Percentiles rank a stretch among this genome's conserved stretches.
Evolutionary conservation across 176 grass and related monocot species (phyloP).

Genomic region (Carex littledalei): DNA sequence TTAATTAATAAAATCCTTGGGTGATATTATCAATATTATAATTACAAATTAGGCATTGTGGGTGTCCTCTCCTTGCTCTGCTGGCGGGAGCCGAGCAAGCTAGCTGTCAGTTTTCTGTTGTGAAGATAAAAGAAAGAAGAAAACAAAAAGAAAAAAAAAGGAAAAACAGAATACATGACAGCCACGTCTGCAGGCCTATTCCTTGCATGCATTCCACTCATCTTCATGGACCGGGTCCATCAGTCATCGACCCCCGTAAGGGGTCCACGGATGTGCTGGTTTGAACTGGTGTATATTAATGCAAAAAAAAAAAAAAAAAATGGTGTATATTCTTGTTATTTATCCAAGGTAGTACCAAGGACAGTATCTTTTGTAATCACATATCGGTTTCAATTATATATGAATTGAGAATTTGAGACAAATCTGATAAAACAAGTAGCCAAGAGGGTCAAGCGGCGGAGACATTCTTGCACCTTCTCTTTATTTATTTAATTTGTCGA

Average conservation of each 20-base stretch:
- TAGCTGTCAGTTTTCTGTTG: slow-evolving; percentile 9
- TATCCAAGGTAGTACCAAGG: too few species aligned
- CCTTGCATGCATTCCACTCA: slow-evolving; percentile 6
- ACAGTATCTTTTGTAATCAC: too few species aligned
- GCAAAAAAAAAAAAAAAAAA: too few species aligned
- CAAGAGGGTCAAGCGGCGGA: not conserved
- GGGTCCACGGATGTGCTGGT: not conserved
- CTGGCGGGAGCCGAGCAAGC: not conserved
- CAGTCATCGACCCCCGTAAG: not conserved
- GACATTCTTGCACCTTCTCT: not conserved
- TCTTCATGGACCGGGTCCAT: not conserved
- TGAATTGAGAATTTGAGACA: not conserved
- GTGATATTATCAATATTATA: not conserved
- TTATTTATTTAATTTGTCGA: not conserved
- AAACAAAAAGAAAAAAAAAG: not conserved
- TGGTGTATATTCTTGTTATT: too few species aligned
- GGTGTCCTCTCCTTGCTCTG: not conserved
- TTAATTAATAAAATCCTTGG: not conserved
- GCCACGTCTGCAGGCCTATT: slow-evolving; percentile 17
- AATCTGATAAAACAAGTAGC: not conserved
- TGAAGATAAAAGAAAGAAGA: not conserved
- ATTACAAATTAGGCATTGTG: slow-evolving; percentile 8
- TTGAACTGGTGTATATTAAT: not conserved
- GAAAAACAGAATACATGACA: not conserved
- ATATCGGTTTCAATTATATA: not conserved